Base-by-base conservation (phyloP, 257 asterid species). In the Jacaranda copaia region DNA sequence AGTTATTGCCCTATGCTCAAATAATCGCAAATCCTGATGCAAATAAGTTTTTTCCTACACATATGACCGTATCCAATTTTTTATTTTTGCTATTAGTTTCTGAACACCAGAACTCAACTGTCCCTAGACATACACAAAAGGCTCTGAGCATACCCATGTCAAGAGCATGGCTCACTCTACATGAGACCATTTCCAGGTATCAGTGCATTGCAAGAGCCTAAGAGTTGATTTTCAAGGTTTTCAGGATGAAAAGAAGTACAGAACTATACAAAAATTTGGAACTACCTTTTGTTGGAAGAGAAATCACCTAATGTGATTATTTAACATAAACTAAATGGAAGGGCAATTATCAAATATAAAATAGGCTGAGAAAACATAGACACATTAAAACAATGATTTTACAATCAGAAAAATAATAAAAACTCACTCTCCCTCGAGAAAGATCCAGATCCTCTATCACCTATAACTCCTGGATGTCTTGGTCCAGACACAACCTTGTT, bases 391-490 rank as follows among this genome's bases (percentile, higher is more conserved):
- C 4, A 16, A 73, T 64, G 61, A 58, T 52, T 43, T 39, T 19
- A 60, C 51, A 77, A 66, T 19, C 49, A 68, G 39, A 55, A 36
- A 32, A 45, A 40, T n/a, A 6, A 62, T 68, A 70, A 59, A 48
- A 71, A 85, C 98, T 90, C 84, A 93, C 97, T 93, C 85, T 88
- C 96, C 80, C 98, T 90, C 35, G 97, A 90, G 87, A 93, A 89
- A 63, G 98, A 91, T 79, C 98, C 98, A 52, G 97, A 91, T 75
- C 96, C 96, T 72, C 97, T 87, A 83, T 92, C 98, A 63, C 98
- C 98, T 82, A 93, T 89, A 84, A 93, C 89, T 58, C 97, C 96
- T 60, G 94, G 96, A 86, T 90, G 95, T 79, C 92, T 87, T 82
- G 98, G 97, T 67, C 97, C 98, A 15, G 93, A 81, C 70, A 93